Evolutionary conservation across 257 asterid species (phyloP), one percentile per base, ranked within the genome.

Genomic region (Nicotiana undulata): DNA sequence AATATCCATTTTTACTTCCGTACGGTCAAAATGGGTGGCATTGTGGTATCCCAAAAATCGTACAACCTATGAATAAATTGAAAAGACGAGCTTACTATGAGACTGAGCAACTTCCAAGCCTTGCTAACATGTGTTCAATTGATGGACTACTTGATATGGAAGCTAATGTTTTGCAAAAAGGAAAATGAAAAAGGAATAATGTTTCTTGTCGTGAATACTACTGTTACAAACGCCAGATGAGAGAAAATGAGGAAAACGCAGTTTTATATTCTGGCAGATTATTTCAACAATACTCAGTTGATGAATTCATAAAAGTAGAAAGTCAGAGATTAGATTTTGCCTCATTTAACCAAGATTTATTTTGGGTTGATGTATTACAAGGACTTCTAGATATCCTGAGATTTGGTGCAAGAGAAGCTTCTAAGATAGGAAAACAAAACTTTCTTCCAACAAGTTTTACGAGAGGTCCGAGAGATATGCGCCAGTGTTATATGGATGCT

Each of bases 271-370:
- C 24, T 5, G 70, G 82, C 0, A 11, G 81, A 22, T 29, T 64
- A 16, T 63, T 76, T 1, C 60, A 82, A 6, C 77, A 81, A 18
- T 76, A 44, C 4, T 5, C 11, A 0, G 82, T 76, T 20, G 82
- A 82, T 37, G 78, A 63, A 66, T 82, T 60, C 5, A 32, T 76
- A 3, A 83, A 78, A 34, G 2, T 78, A 2, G 70, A 83, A 31
- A 83, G 59, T 9, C 22, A 46, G 0, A 18, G 59, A n/a, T n/a
- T n/a, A n/a, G n/a, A n/a, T n/a, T n/a, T n/a, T n/a, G n/a, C 12
- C 11, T 34, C 2, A 70, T 4, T 0, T 9, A 79, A 40, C 9
- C 51, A 83, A 13, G 1, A 28, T 1, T 9, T 68, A 3, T 13
- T 55, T 0, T 0, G 53, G 9, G 5, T 29, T 0, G 78, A 63